Conservation (phyloP, 73 alveolate species). For the Paramecium tetraurelia region DNA sequence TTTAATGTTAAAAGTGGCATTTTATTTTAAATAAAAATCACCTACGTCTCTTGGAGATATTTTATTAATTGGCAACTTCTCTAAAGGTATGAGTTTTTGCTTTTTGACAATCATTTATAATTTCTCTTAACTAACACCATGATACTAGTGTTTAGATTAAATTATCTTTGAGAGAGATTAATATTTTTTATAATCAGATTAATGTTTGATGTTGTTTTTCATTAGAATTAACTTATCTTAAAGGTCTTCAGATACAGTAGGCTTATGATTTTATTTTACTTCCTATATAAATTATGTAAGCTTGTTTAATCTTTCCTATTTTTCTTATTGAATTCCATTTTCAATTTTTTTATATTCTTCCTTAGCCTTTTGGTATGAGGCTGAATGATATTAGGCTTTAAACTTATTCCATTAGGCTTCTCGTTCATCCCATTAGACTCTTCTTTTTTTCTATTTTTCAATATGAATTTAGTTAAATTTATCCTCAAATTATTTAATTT, state of each 20-base stretch:
- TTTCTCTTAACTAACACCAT: background rate
- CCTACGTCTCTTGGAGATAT: slow-evolving; percentile 59
- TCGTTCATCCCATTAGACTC: background rate
- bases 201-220: slow-evolving; percentile 11
- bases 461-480: slow-evolving; percentile 35
- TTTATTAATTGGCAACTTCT: background rate
- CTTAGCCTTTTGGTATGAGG: background rate
- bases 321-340: background rate
- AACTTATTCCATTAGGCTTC: slow-evolving; percentile 40
- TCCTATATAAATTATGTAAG: background rate
- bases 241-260: background rate
- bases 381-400: slow-evolving; percentile 26
- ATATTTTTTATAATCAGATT: slow-evolving; percentile 47
- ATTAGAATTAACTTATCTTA: background rate
- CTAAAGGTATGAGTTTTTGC: background rate
- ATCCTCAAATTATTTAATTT: slow-evolving; percentile 38
- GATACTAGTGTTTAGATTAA: background rate
- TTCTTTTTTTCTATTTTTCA: background rate
- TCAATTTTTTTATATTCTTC: background rate
- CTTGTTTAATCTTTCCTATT: background rate
- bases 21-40: slow-evolving; percentile 10
- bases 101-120: background rate
- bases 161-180: background rate
- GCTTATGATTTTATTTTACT: background rate
- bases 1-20: slow-evolving; percentile 1